A percentile compares a stretch with the other conserved stretches of the same genome.
Conservation (phyloP, 2,329 filamentous ascomycete genomes). For the Sclerotinia subarctica region DNA sequence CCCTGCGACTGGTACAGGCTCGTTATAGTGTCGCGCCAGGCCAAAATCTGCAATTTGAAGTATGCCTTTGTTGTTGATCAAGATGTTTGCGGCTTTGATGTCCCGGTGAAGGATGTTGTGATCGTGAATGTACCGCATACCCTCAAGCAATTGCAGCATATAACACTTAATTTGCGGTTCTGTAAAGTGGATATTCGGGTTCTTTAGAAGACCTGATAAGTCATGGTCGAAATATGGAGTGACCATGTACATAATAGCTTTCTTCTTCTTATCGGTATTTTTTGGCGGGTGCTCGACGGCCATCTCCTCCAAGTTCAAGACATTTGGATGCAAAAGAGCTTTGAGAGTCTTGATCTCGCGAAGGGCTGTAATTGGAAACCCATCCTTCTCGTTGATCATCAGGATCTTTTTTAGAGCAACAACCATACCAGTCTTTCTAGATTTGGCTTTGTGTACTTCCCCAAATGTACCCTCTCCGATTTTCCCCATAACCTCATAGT, state of each 20-base stretch:
- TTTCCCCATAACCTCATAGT: slow-evolving; percentile 78
- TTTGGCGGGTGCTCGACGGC: slow-evolving; percentile 72
- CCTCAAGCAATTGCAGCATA: slow-evolving; percentile 87
- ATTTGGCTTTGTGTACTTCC: slow-evolving; percentile 89
- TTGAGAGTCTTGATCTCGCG: slow-evolving; percentile 98
- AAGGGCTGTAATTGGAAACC: slow-evolving; percentile 97
- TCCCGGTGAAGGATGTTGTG: slow-evolving; percentile 89
- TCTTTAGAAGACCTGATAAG: slow-evolving; percentile 93
- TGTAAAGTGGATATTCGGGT: slow-evolving; percentile 82
- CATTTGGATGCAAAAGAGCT: slow-evolving; percentile 85
- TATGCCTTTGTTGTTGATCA: slow-evolving; percentile 91
- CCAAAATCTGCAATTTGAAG: slow-evolving; percentile 98
- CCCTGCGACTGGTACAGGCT: slow-evolving; percentile 71
- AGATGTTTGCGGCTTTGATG: slow-evolving; percentile 97
- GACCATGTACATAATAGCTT: slow-evolving; percentile 95
- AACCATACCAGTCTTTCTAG: slow-evolving; percentile 67
- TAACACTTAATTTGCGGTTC: slow-evolving; percentile 97
- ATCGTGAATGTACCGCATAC: slow-evolving; percentile 85
- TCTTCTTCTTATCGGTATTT: slow-evolving; percentile 67
- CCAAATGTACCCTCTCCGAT: slow-evolving; percentile 96
- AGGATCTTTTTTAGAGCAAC: slow-evolving; percentile 97
- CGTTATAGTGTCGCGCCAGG: slow-evolving; percentile 88
- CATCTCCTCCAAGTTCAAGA: slow-evolving; percentile 90
- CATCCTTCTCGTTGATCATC: slow-evolving; percentile 99
- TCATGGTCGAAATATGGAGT: slow-evolving; percentile 99